Conservation (phyloP, 1,284 basidiomycete species). For the Rhodotorula sp. region DNA sequence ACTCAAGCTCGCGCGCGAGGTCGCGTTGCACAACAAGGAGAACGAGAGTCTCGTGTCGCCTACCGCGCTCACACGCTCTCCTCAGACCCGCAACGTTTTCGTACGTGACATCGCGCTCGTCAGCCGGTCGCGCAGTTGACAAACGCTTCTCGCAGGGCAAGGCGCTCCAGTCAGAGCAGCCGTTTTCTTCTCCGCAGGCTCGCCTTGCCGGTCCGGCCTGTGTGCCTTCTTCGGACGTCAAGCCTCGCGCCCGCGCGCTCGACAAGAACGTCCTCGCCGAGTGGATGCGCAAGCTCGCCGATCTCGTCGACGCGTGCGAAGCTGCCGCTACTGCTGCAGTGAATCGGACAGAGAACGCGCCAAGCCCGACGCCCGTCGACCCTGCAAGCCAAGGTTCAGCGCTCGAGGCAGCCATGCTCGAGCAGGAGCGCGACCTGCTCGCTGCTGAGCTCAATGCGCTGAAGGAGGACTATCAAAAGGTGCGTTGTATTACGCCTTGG, state of each 20-base stretch:
- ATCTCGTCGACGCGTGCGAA: conserved; percentile 19
- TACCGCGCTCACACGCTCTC: conserved; percentile 29
- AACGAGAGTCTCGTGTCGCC: conserved; percentile 28
- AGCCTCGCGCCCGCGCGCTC: neutral
- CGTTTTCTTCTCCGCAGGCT: neutral
- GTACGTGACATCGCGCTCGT: conserved; percentile 8
- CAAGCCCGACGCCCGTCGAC: neutral
- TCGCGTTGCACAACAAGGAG: conserved; percentile 28
- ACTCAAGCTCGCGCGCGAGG: conserved; percentile 24
- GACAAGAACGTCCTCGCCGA: conserved; percentile 22
- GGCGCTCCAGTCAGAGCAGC: neutral
- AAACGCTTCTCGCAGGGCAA: conserved; percentile 3
- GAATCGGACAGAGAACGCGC: neutral
- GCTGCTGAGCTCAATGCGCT: conserved; percentile 23
- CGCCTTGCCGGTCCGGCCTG: neutral
- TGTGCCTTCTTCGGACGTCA: neutral
- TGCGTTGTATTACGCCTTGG: neutral
- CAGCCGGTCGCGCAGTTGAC: neutral
- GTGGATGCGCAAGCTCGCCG: conserved; percentile 26
- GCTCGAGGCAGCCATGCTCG: conserved; percentile 31
- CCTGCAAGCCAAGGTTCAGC: neutral
- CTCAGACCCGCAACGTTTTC: conserved; percentile 36
- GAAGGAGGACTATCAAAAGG: conserved; percentile 16
- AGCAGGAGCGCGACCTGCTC: conserved; percentile 34
- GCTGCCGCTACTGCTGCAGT: neutral